phyloP scores from a whole-genome alignment of 2,329 filamentous ascomycete genomes.

The Botrytis squamosa region DNA sequence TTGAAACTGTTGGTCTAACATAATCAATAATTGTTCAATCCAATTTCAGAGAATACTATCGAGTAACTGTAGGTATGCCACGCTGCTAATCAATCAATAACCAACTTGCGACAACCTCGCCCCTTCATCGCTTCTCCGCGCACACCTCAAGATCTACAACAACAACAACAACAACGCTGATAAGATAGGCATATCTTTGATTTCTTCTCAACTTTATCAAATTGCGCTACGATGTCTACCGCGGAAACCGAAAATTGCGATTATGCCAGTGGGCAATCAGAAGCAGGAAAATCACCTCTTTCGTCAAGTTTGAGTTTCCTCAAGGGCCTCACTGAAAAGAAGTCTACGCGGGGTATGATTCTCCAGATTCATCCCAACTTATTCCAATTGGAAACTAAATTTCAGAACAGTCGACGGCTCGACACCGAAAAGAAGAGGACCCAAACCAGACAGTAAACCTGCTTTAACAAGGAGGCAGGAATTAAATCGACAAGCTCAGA shows the following conservation, averaged over 20 bases:
- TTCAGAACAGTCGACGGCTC: conserved; percentile 64
- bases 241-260: conserved; percentile 33
- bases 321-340: conserved; percentile 70
- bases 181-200: conserved; percentile 5
- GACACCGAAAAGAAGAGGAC: conserved; percentile 82
- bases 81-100: not conserved
- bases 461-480: conserved; percentile 90
- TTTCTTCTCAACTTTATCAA: not conserved
- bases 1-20: not conserved
- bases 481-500: conserved; percentile 91
- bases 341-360: conserved; percentile 67
- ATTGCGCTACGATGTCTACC: conserved; percentile 32
- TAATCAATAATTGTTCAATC: not conserved
- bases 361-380: conserved; percentile 2
- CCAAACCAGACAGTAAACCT: conserved; percentile 95
- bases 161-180: not conserved
- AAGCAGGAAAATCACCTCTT: conserved; percentile 38
- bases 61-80: not conserved
- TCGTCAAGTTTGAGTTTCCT: conserved; percentile 59
- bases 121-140: conserved; percentile 7
- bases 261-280: conserved; percentile 38
- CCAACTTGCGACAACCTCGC: not conserved
- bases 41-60: not conserved
- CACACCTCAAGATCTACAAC: not conserved
- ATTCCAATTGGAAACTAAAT: conserved; percentile 16